Evolutionary conservation across 1,284 basidiomycete species (phyloP), one percentile per base, ranked within the genome.

Genomic region (Cryptococcus depauperatus): DNA sequence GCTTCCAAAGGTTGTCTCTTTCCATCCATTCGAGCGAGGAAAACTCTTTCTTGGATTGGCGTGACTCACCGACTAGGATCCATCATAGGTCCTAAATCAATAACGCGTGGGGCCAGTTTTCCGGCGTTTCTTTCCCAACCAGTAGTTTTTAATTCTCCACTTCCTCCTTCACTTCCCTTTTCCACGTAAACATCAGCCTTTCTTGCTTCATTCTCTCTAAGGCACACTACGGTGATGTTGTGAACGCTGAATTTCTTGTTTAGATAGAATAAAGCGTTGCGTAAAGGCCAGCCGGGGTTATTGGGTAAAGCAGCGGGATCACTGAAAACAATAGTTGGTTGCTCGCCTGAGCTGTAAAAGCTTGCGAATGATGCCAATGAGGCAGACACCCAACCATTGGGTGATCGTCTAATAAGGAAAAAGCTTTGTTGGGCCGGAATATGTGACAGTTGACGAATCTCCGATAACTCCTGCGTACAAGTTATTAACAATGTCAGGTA

Each of bases 11-110:
- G 23, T 39, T 14, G 10, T 30, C 5, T n/a, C 19, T n/a, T n/a
- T n/a, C n/a, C n/a, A n/a, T n/a, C n/a, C n/a, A n/a, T n/a, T n/a
- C n/a, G n/a, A n/a, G n/a, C n/a, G n/a, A n/a, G n/a, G n/a, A n/a
- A n/a, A n/a, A n/a, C n/a, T n/a, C n/a, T n/a, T n/a, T n/a, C n/a
- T n/a, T n/a, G n/a, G n/a, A n/a, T n/a, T 2, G 7, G 35, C 4
- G 11, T 16, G 4, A 52, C 64, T 29, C 38, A 71, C 70, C 82
- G 76, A 2, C 76, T 73, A 0, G 93, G 95, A 66, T 97, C 91
- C 86, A 97, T 92, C 81, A 93, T 85, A 0, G 91, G 85, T 6
- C 86, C 90, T 3, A 99, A 71, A 71, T 97, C 90, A 0, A 89
- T 90, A 35, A 92, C 63, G n/a, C 88, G 77, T 16, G 91, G 86